Conservation (phyloP, 78 protist genomes). For the Cavenderia fasciculata region DNA sequence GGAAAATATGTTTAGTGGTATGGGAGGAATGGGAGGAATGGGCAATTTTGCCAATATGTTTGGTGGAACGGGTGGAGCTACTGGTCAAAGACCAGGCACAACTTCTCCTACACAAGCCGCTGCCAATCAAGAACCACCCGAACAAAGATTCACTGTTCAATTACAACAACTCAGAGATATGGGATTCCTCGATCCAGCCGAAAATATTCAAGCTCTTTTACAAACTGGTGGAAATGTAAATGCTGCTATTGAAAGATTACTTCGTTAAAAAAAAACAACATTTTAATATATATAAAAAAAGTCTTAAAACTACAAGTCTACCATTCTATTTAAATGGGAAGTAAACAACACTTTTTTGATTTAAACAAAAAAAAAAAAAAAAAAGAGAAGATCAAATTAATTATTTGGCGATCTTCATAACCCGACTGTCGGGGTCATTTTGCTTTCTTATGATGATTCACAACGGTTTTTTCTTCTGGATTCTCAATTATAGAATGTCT, state of each 20-base stretch:
- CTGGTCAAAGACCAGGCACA: background rate
- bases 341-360: too few relatives aligned
- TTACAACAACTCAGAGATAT: constrained; percentile 84
- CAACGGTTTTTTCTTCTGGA: too few relatives aligned
- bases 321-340: too few relatives aligned
- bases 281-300: too few relatives aligned
- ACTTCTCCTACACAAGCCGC: background rate
- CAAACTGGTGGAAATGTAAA: constrained; percentile 77
- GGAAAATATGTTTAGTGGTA: constrained; percentile 9
- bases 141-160: constrained; percentile 59
- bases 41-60: constrained; percentile 66
- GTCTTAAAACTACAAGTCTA: too few relatives aligned
- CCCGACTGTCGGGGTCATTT: too few relatives aligned
- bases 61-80: constrained; percentile 46
- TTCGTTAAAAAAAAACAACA: constrained; percentile 24
- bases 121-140: constrained; percentile 71
- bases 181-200: constrained; percentile 86
- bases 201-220: constrained; percentile 78
- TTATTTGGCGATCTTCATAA: too few relatives aligned
- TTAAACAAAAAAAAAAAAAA: too few relatives aligned
- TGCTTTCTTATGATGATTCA: too few relatives aligned
- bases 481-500: too few relatives aligned
- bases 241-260: constrained; percentile 81
- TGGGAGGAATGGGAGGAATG: constrained; percentile 75
- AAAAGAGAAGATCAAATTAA: too few relatives aligned